These are phyloP conservation scores for Penicillium desertorum DNA, from an alignment of 495 filamentous ascomycete genomes.

Conservation along the genomic window DNA sequence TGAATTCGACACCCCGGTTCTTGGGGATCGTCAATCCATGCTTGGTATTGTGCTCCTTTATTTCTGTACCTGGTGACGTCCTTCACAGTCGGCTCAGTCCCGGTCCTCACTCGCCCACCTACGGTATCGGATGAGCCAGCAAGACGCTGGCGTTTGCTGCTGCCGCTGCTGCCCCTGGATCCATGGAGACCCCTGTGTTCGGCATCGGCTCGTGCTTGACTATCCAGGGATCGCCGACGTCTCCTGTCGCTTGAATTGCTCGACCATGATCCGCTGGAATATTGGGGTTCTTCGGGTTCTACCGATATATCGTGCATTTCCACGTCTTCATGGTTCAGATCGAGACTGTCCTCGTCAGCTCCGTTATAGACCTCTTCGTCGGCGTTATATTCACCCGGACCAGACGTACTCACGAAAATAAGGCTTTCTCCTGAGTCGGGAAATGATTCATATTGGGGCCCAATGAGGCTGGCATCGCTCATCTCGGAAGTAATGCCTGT, in stretches of 20 bases:
- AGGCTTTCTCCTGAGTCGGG: neutral
- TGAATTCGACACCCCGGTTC: neutral
- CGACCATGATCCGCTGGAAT: neutral
- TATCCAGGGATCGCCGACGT: neutral
- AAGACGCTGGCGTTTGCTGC: neutral
- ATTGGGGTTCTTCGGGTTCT: neutral
- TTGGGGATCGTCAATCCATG: constrained; percentile 5
- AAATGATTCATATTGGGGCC: neutral
- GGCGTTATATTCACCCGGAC: neutral
- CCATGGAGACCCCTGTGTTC: neutral
- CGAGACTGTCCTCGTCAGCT: neutral
- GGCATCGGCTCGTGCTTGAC: neutral
- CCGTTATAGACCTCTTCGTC: neutral
- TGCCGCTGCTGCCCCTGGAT: neutral
- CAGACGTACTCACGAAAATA: neutral
- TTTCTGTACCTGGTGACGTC: neutral
- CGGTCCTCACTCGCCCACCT: neutral
- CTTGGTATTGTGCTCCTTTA: neutral
- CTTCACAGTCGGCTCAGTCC: neutral
- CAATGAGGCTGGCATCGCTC: neutral
- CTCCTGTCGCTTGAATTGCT: neutral
- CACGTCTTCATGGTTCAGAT: neutral
- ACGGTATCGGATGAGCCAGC: neutral
- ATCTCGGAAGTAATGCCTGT: neutral
- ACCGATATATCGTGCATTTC: neutral